Base-by-base conservation (phyloP, 2,329 filamentous ascomycete genomes). In the Akanthomyces dipterigenus region DNA sequence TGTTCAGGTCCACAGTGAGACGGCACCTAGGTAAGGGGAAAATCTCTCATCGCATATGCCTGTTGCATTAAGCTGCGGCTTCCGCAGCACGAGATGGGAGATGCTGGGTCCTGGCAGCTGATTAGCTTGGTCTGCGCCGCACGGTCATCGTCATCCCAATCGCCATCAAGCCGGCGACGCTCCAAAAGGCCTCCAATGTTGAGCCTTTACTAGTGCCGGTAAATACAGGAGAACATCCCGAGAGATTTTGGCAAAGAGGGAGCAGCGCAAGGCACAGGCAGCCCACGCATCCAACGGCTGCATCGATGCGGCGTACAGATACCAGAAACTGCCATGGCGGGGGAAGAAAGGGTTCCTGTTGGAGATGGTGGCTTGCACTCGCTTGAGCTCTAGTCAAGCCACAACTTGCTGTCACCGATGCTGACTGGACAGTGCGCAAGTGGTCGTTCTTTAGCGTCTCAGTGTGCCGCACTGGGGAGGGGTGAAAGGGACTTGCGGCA, bases 321-420 rank as follows among this genome's bases (percentile, higher is more conserved):
- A 9, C 31, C 31, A 34, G 53, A 31, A 18, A 31, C 28, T 42
- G 55, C 14, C 20, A 43, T 22, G 20, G 43, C 31, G 31, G 55
- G 45, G 20, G 54, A 2, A 9, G n/a, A 11, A 45, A 49, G 45
- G 45, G 20, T 55, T 46, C 55, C 55, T 57, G 43, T 45, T 28
- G 55, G 20, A 59, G 56, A 59, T 59, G 56, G 56, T 59, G 56
- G 56, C 56, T 58, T 59, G 38, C 26, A 42, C 48, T 59, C 56
- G 55, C 55, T 58, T 49, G 45, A 45, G 45, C 24, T 34, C 28
- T 40, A 57, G 55, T 43, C 36, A 36, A 58, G 45, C 55, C 45
- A 50, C 55, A 56, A 50, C 12, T 58, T 1, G 16, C 28, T n/a
- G 42, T 12, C 9, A 11, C 20, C 20, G 18, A 49, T 22, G 28